Conservation (phyloP, 2,329 filamentous ascomycete species). For the Colletotrichum cuscutae region DNA sequence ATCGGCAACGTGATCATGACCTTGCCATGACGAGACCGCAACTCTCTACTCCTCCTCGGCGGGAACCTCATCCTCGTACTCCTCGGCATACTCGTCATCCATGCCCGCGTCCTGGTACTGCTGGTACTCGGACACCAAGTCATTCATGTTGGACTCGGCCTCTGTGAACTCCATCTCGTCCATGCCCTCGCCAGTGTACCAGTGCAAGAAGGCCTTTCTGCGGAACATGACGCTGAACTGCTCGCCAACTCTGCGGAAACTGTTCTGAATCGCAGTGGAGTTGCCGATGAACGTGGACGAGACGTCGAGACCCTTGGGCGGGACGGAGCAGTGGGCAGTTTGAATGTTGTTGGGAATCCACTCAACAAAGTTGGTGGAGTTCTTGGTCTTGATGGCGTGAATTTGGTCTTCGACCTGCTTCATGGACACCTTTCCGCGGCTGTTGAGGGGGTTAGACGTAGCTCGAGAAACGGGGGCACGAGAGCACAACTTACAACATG, state of each 20-base stretch:
- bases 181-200: constrained; percentile 99
- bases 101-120: constrained; percentile 99
- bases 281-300: constrained; percentile 99
- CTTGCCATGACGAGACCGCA: background rate
- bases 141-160: constrained; percentile 99
- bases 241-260: constrained; percentile 99
- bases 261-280: constrained; percentile 99
- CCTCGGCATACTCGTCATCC: constrained; percentile 90
- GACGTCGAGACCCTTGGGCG: constrained; percentile 97
- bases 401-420: constrained; percentile 99
- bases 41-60: constrained; percentile 57
- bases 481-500: constrained; percentile 79
- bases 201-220: constrained; percentile 99
- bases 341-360: constrained; percentile 99
- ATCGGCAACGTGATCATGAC: background rate
- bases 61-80: constrained; percentile 87
- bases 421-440: constrained; percentile 99
- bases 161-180: constrained; percentile 99
- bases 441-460: constrained; percentile 42
- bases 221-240: constrained; percentile 99
- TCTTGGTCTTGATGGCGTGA: constrained; percentile 99
- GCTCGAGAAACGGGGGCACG: background rate
- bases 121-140: constrained; percentile 99
- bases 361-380: constrained; percentile 98
- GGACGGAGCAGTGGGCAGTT: constrained; percentile 98